phyloP scores from a whole-genome alignment of 768 basidiomycete species.

The Daedalea quercina region DNA sequence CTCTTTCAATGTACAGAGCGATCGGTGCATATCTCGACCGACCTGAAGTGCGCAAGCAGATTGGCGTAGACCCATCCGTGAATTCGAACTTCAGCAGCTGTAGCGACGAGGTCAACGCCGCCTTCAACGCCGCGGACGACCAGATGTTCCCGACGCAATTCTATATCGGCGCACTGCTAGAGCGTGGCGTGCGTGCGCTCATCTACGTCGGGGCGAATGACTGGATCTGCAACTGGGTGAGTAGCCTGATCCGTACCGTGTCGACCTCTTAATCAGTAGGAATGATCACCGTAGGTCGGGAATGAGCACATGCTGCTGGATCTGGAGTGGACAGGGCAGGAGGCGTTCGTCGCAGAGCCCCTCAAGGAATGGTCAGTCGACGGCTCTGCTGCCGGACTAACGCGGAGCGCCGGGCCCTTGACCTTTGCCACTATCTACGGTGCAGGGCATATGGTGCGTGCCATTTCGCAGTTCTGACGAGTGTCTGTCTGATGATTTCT shows the following conservation, averaged over 20 bases:
- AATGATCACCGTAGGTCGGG: slow-evolving; percentile 29
- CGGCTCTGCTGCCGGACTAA: slow-evolving; percentile 45
- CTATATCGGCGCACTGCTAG: slow-evolving; percentile 48
- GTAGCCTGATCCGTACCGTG: not conserved
- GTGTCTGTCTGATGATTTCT: not conserved
- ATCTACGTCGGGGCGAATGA: slow-evolving; percentile 52
- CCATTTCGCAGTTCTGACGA: not conserved
- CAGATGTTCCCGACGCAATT: slow-evolving; percentile 22
- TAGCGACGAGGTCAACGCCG: slow-evolving; percentile 34
- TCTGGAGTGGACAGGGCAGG: slow-evolving; percentile 54
- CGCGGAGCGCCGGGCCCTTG: slow-evolving; percentile 46
- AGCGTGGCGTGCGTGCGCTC: slow-evolving; percentile 45
- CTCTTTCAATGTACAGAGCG: slow-evolving; percentile 27
- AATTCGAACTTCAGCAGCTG: slow-evolving; percentile 34
- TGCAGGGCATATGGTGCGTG: slow-evolving; percentile 66
- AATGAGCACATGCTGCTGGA: slow-evolving; percentile 57
- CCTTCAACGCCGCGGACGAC: slow-evolving; percentile 45
- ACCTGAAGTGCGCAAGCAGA: slow-evolving; percentile 40
- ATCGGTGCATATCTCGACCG: slow-evolving; percentile 59
- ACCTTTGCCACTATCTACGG: slow-evolving; percentile 57
- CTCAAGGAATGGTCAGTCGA: slow-evolving; percentile 51
- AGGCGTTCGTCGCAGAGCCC: slow-evolving; percentile 35
- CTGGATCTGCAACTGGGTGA: slow-evolving; percentile 50
- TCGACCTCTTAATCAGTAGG: not conserved
- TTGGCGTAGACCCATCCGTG: slow-evolving; percentile 56